Conservation (phyloP, 2,329 filamentous ascomycete genomes). For the Paramyrothecium sp. region DNA sequence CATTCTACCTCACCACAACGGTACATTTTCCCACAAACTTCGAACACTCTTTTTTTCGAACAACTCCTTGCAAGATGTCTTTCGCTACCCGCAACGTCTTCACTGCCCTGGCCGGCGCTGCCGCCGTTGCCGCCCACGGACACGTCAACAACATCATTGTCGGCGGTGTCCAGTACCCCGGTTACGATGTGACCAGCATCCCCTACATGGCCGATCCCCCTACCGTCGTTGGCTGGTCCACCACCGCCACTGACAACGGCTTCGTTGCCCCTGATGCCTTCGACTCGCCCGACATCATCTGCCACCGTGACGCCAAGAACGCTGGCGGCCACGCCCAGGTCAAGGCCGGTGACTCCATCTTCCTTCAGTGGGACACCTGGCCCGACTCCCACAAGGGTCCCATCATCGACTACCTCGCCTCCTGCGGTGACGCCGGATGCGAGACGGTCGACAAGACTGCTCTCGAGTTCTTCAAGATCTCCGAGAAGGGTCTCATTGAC, state of each 20-base stretch:
- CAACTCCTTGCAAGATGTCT: constrained; percentile 20
- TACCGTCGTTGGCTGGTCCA: constrained; percentile 35
- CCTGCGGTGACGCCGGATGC: constrained; percentile 54
- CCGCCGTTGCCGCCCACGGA: constrained; percentile 23
- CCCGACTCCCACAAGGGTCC: constrained; percentile 47
- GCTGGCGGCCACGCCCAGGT: constrained; percentile 37
- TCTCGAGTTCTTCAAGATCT: constrained; percentile 66
- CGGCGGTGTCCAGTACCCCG: constrained; percentile 19
- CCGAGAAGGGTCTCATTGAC: constrained; percentile 48
- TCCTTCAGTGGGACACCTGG: constrained; percentile 42
- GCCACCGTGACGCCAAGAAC: constrained; percentile 40
- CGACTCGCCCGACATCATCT: constrained; percentile 42
- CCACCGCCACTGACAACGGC: constrained; percentile 46
- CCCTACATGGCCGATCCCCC: constrained; percentile 17
- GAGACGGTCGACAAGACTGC: constrained; percentile 49
- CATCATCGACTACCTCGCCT: constrained; percentile 63
- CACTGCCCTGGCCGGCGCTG: constrained; percentile 21
- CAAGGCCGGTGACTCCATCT: constrained; percentile 37
- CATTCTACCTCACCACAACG: constrained; percentile 7
- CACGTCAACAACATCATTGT: constrained; percentile 23
- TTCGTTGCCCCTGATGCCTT: constrained; percentile 44
- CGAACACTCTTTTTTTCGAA: constrained; percentile 2
- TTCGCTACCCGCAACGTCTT: constrained; percentile 22
- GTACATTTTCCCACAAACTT: constrained; percentile 6
- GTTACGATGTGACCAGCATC: constrained; percentile 17